Evolutionary conservation across 2,329 filamentous ascomycete species (phyloP).

Genomic region (Fusarium mangiferae): DNA sequence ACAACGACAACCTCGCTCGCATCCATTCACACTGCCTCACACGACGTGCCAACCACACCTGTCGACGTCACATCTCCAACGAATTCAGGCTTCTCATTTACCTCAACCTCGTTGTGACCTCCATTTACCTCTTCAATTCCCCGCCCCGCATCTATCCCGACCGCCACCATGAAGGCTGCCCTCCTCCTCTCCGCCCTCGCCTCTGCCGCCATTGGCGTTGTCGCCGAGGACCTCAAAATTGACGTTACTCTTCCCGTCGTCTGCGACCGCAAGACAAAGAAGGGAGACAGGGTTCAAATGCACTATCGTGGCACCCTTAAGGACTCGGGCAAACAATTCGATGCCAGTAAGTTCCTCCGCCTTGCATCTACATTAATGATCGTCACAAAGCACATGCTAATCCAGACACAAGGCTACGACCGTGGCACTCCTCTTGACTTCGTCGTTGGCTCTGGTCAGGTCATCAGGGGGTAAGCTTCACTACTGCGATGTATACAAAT

Average conservation of each 20-base stretch:
- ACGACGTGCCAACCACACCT: conserved; percentile 30
- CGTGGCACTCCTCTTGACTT: conserved; percentile 81
- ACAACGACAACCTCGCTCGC: conserved; percentile 33
- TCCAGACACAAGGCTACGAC: conserved; percentile 68
- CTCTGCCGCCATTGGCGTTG: conserved; percentile 60
- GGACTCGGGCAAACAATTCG: conserved; percentile 80
- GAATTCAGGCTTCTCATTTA: conserved; percentile 25
- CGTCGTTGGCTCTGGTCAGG: conserved; percentile 79
- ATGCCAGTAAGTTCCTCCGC: conserved; percentile 67
- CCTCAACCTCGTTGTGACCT: conserved; percentile 8
- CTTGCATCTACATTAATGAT: conserved; percentile 5
- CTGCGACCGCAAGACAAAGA: conserved; percentile 80
- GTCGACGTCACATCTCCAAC: conserved; percentile 39
- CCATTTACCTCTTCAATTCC: conserved; percentile 6
- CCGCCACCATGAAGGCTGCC: conserved; percentile 60
- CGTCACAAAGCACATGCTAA: conserved; percentile 12
- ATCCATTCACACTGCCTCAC: conserved; percentile 21
- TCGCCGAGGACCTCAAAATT: conserved; percentile 75
- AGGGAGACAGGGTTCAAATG: conserved; percentile 83
- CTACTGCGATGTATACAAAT: conserved; percentile 6
- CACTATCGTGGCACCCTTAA: conserved; percentile 89
- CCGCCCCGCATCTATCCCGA: conserved; percentile 19
- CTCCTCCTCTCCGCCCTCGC: conserved; percentile 62
- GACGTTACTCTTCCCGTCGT: conserved; percentile 78
- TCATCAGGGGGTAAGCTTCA: conserved; percentile 81